Evolutionary conservation across 2,329 filamentous ascomycete genomes (phyloP).

Genomic region (Penicillium sp.): DNA sequence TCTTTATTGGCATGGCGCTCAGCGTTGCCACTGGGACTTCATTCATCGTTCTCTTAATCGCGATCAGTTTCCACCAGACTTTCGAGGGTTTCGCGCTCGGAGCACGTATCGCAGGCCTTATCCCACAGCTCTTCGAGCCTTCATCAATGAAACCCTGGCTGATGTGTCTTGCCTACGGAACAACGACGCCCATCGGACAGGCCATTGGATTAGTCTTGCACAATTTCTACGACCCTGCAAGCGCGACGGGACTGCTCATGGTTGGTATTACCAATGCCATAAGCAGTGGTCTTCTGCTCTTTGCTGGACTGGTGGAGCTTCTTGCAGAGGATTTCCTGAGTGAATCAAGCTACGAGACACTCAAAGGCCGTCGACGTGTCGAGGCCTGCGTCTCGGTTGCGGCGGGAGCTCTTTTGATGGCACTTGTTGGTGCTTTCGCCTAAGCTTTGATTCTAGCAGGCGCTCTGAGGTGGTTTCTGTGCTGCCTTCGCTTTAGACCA

Average conservation of each 20-base stretch:
- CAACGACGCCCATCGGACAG: slow-evolving; percentile 75
- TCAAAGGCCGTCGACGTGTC: slow-evolving; percentile 53
- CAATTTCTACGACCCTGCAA: slow-evolving; percentile 71
- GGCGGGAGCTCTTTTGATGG: slow-evolving; percentile 57
- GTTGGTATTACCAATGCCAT: slow-evolving; percentile 86
- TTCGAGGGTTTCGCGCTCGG: slow-evolving; percentile 85
- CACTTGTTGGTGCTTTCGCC: slow-evolving; percentile 62
- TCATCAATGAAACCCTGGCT: slow-evolving; percentile 69
- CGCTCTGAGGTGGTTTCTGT: no score
- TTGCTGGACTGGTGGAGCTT: slow-evolving; percentile 76
- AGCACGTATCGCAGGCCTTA: slow-evolving; percentile 74
- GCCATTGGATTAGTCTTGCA: slow-evolving; percentile 74
- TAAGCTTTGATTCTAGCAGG: no score
- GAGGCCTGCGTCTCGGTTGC: slow-evolving; percentile 59
- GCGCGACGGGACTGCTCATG: slow-evolving; percentile 68
- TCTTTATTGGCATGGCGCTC: slow-evolving; percentile 83
- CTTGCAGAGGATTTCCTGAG: slow-evolving; percentile 76
- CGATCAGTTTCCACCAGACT: slow-evolving; percentile 78
- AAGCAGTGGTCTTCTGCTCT: slow-evolving; percentile 70
- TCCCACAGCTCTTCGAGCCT: slow-evolving; percentile 58
- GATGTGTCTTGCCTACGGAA: slow-evolving; percentile 59
- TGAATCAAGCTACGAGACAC: slow-evolving; percentile 56
- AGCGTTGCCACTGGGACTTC: slow-evolving; percentile 73
- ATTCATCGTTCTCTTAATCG: slow-evolving; percentile 72
- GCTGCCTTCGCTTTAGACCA: no score